Evolutionary conservation across 2,329 filamentous ascomycete species (phyloP).

Genomic region (Paracamarosporium sp.): DNA sequence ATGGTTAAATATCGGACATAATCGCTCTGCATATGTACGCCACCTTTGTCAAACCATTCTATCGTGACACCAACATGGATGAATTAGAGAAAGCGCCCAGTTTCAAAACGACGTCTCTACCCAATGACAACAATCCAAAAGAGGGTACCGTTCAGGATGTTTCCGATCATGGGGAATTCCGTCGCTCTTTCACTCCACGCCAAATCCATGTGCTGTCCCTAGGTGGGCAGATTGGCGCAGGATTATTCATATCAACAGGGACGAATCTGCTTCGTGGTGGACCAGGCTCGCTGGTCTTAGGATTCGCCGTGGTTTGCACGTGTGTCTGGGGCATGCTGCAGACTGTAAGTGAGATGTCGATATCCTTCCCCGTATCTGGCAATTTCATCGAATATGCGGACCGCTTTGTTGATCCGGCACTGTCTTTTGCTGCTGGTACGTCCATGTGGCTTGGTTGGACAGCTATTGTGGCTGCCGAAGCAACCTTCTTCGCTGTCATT

Average conservation of each 20-base stretch:
- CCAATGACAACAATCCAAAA: background rate
- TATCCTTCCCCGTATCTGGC: slow-evolving; percentile 33
- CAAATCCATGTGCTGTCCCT: slow-evolving; percentile 29
- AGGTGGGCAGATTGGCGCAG: slow-evolving; percentile 41
- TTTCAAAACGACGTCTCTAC: background rate
- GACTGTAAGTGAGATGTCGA: slow-evolving; percentile 41
- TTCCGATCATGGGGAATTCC: slow-evolving; percentile 5
- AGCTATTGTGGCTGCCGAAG: slow-evolving; percentile 27
- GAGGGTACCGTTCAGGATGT: background rate
- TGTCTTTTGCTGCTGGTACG: slow-evolving; percentile 14
- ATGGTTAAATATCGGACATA: background rate
- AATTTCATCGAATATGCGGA: slow-evolving; percentile 11
- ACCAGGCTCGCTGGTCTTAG: slow-evolving; percentile 31
- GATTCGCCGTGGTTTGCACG: slow-evolving; percentile 19
- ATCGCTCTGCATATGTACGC: background rate
- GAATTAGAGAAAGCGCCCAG: background rate
- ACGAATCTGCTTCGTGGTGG: slow-evolving; percentile 32
- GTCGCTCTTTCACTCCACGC: slow-evolving; percentile 9
- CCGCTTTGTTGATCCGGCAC: slow-evolving; percentile 67
- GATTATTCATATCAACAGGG: slow-evolving; percentile 43
- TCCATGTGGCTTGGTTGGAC: slow-evolving; percentile 27
- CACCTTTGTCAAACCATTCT: background rate
- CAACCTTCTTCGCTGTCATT: slow-evolving; percentile 20
- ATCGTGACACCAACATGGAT: background rate
- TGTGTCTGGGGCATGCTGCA: slow-evolving; percentile 39